phyloP scores from a whole-genome alignment of 73 alveolate species.

The Tetrahymena borealis region DNA sequence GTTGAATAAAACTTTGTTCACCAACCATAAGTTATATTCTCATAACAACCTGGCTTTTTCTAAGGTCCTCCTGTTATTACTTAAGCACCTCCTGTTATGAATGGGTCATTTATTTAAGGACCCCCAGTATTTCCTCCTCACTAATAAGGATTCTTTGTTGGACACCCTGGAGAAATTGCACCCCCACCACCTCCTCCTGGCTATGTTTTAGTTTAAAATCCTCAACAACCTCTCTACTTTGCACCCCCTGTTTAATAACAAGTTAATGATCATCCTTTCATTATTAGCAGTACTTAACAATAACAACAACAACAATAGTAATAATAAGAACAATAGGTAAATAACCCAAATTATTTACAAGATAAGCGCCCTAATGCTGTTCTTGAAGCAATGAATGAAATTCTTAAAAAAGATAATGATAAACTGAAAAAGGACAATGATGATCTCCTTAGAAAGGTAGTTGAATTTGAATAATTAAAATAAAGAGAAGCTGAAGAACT shows the following conservation, averaged over 20 bases:
- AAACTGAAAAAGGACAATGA: background rate
- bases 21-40: no score
- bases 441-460: background rate
- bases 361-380: background rate
- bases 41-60: no score
- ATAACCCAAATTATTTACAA: background rate
- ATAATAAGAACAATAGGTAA: background rate
- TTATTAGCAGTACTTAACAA: background rate
- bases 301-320: background rate
- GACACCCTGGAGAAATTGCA: background rate
- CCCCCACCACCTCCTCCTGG: slow-evolving; percentile 5
- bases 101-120: no score
- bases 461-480: background rate
- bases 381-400: background rate
- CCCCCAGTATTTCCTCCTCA: no score
- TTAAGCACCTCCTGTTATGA: no score
- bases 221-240: background rate
- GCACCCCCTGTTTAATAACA: background rate
- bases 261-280: background rate
- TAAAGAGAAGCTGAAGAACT: background rate
- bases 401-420: background rate
- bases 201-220: background rate
- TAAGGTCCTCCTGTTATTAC: no score
- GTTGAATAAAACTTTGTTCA: no score
- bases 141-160: no score